Base-by-base conservation (phyloP, 2,329 filamentous ascomycete genomes). In the Phialophora chinensis region DNA sequence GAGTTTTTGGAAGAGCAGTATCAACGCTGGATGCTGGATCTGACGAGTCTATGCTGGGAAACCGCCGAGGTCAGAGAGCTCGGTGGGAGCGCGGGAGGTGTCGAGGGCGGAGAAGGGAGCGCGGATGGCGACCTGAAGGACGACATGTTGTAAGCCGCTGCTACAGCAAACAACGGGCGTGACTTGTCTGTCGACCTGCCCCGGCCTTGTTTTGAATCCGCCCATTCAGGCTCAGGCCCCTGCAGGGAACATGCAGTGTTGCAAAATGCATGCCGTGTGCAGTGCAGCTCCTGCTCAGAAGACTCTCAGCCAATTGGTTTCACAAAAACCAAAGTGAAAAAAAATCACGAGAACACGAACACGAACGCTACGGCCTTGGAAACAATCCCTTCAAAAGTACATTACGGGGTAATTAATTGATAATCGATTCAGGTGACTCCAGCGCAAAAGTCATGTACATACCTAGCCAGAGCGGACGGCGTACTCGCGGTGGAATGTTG, bases 1-100 rank as follows among this genome's bases (percentile, higher is more conserved):
- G 71, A 73, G 50, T 73, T 71, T 55, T 66, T 73, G 38, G 71
- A 73, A 50, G 70, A 73, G 27, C 69, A 71, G 58, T 72, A 70
- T 31, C 67, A 64, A 25, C 65, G 63, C 42, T 73, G 71, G 71
- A 61, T 66, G 56, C 62, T 65, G 27, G 70, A 73, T 50, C 66
- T 72, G 57, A 71, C 67, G 33, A 69, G 69, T 54, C 57, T 72
- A 27, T 73, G 71, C 64, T 73, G 71, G 71, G 66, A 72, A 6
- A 67, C 66, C 31, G 62, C 66, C 38, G 69, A 72, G 50, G 71
- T 73, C 23, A 64, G 69, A 11, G 71, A 73, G 42, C 60, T 73
- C 11, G 70, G 71, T 8, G 66, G 57, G 17, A 50, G 66, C 12
- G 65, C 44, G 29, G 62, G 60, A 20, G 62, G 49, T 6, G 58